Percentiles rank a stretch among this genome's conserved stretches.
Evolutionary conservation across 352 stramenopile species (phyloP).

Genomic region (Globisporangium alternatum): DNA sequence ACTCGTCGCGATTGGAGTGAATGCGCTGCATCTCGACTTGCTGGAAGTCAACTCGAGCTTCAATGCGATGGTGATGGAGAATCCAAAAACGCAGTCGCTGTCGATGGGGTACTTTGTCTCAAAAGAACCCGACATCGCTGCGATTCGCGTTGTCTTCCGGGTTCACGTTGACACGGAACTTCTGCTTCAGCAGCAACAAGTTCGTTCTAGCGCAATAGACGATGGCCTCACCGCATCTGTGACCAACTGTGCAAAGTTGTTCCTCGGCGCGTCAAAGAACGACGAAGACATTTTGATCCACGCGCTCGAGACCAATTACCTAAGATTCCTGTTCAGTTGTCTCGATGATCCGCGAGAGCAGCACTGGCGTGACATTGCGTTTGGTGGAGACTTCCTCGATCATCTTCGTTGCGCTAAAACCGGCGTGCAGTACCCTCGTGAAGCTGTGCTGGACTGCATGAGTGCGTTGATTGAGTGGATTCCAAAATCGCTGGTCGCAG

Average conservation of each 20-base stretch:
- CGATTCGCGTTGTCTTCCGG: slow-evolving; percentile 13
- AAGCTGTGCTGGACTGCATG: slow-evolving; percentile 8
- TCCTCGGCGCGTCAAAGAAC: neutral
- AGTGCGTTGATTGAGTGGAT: slow-evolving; percentile 8
- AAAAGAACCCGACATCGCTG: slow-evolving; percentile 12
- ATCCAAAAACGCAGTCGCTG: slow-evolving; percentile 9
- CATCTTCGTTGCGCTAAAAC: neutral
- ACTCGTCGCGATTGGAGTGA: slow-evolving; percentile 13
- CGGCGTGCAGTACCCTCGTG: neutral
- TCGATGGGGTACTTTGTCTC: slow-evolving; percentile 18
- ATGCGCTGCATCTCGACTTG: slow-evolving; percentile 12
- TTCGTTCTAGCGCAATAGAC: neutral
- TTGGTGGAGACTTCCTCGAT: slow-evolving; percentile 12
- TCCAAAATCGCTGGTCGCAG: neutral
- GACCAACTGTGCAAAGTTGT: neutral
- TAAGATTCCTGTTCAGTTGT: slow-evolving; percentile 14
- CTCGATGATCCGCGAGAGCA: slow-evolving; percentile 1
- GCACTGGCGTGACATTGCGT: slow-evolving; percentile 12
- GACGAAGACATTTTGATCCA: neutral
- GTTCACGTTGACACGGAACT: slow-evolving; percentile 11
- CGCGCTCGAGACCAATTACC: slow-evolving; percentile 7
- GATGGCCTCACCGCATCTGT: neutral
- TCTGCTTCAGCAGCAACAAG: neutral
- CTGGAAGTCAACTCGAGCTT: slow-evolving; percentile 5
- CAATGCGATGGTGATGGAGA: slow-evolving; percentile 8